Base-by-base conservation (phyloP, 2,329 filamentous ascomycete species). In the Colletotrichum shisoi region DNA sequence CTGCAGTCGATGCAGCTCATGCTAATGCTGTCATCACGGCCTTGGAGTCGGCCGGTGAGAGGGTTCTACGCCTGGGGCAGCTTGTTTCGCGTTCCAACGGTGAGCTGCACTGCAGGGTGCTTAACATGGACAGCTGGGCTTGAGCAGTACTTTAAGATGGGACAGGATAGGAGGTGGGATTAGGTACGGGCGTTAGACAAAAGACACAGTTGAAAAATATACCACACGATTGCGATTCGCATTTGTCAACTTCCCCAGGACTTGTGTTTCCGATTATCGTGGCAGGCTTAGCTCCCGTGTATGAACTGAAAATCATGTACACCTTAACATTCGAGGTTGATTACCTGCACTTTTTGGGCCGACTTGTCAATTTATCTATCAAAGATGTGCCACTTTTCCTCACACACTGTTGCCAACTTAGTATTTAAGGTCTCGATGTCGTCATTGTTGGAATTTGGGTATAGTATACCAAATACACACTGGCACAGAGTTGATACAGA, bases 1-100 rank as follows among this genome's bases (percentile, higher is more conserved):
- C 94, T 37, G 93, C 93, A 5, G 92, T 97, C 3, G 86, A 85
- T 34, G 81, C 85, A 63, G 84, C 81, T 40, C 85, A 91, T 71
- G 91, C 84, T 1, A 83, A 86, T 6, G 81, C 83, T 44, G 88
- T 92, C 2, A 82, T 82, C 21, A 78, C 82, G 59, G 80, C 86
- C 51, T 81, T 97, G 24, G 83, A 88, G 73, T 82, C 81, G 31
- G 83, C 86, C 52, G 92, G 92, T 17, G 94, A 97, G 83, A 89
- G 82, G 66, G 92, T 96, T 3, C 93, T 86, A 75, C 84, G 81
- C 31, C 88, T 98, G 68, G 95, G 94, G 17, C 85, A 82, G 74
- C 82, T 99, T 70, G 84, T 90, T 46, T 78, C 83, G 70, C 85
- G 88, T 72, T 80, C 80, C 12, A 79, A 71, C 19, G 82, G 89